phyloP scores from a whole-genome alignment of 1,139 yeast species.

The Arxiozyma bovina region DNA sequence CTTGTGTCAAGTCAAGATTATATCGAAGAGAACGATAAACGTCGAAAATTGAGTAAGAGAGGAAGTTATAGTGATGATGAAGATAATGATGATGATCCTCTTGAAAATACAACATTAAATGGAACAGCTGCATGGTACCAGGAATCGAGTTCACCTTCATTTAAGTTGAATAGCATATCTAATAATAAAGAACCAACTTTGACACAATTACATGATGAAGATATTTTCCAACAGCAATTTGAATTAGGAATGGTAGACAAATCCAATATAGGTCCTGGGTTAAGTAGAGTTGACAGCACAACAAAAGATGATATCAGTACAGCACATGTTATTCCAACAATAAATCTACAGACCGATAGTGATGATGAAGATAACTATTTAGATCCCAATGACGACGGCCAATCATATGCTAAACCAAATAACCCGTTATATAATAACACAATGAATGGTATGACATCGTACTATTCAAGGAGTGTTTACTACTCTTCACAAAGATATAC shows the following conservation, averaged over 20 bases:
- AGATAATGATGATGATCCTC: conserved; percentile 23
- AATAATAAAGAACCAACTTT: not conserved
- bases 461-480: conserved; percentile 18
- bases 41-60: conserved; percentile 1
- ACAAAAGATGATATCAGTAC: conserved; percentile 7
- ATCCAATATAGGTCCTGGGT: not conserved
- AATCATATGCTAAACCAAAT: conserved; percentile 51
- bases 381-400: conserved; percentile 74
- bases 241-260: conserved; percentile 18
- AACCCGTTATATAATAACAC: conserved; percentile 45
- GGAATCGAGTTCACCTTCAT: conserved; percentile 3
- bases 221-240: conserved; percentile 22
- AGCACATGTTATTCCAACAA: conserved; percentile 6
- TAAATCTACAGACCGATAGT: not conserved
- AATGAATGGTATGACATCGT: conserved; percentile 17
- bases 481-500: conserved; percentile 9
- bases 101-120: not conserved
- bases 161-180: not conserved
- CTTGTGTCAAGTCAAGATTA: conserved; percentile 12
- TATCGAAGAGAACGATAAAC: conserved; percentile 3
- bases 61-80: conserved; percentile 6
- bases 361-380: conserved; percentile 40
- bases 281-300: conserved; percentile 9
- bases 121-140: not conserved
- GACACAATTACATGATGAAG: conserved; percentile 9